Evolutionary conservation across 179 eudicot species (phyloP).

Genomic region (Spergularia azorica): DNA sequence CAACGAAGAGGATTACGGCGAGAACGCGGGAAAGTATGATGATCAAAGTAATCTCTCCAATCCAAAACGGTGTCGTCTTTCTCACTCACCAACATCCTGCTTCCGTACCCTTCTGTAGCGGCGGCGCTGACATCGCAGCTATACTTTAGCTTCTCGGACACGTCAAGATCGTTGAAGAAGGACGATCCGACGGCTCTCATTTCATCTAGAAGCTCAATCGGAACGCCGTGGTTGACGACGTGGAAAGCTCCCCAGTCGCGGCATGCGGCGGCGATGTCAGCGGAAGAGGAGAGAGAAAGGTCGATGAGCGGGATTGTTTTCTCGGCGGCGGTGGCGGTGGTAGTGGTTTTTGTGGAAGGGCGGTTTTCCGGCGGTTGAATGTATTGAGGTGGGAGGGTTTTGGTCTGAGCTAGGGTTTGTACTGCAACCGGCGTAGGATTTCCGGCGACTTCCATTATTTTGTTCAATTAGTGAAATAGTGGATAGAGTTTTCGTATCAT

Average conservation of each 20-base stretch:
- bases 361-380: conserved; percentile 67
- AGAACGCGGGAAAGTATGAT: conserved; percentile 74
- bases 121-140: conserved; percentile 45
- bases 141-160: conserved; percentile 54
- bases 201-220: conserved; percentile 43
- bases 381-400: conserved; percentile 54
- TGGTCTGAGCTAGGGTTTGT: conserved; percentile 48
- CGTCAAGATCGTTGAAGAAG: conserved; percentile 59
- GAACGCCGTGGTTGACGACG: conserved; percentile 67
- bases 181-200: conserved; percentile 53
- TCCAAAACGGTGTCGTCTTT: conserved; percentile 72
- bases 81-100: conserved; percentile 69
- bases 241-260: conserved; percentile 88
- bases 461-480: not conserved
- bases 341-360: conserved; percentile 16
- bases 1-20: conserved; percentile 61
- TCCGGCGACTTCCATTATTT: conserved; percentile 23
- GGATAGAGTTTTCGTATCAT: too few species aligned
- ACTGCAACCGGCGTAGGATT: conserved; percentile 36
- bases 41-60: conserved; percentile 98
- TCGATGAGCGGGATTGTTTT: conserved; percentile 51
- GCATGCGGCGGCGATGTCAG: conserved; percentile 51
- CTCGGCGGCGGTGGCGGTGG: conserved; percentile 22
- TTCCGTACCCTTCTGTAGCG: conserved; percentile 91
- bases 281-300: conserved; percentile 37